Evolutionary conservation across 768 basidiomycete species (phyloP).

Genomic region (Lepiota brunneoincarnata): DNA sequence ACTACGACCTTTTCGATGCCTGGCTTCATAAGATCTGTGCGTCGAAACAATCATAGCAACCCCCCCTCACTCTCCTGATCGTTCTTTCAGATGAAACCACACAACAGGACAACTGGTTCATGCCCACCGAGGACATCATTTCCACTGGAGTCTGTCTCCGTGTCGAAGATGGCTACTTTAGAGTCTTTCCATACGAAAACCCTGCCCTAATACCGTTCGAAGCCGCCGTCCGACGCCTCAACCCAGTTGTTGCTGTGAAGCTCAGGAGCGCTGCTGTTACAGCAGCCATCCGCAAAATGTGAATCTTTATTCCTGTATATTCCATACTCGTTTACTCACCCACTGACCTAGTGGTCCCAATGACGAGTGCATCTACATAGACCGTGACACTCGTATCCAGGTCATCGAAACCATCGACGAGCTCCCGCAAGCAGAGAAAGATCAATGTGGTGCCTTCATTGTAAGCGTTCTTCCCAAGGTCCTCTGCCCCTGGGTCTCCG

Average conservation of each 20-base stretch:
- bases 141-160: constrained; percentile 75
- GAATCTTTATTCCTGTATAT: constrained; percentile 23
- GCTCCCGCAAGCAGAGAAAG: constrained; percentile 79
- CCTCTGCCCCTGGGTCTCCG: background rate
- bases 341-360: constrained; percentile 41
- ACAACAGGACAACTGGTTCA: constrained; percentile 77
- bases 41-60: constrained; percentile 9
- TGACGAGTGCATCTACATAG: constrained; percentile 62
- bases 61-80: background rate
- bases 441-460: constrained; percentile 85
- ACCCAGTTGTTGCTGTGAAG: constrained; percentile 84
- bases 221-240: constrained; percentile 69
- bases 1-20: constrained; percentile 80
- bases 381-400: constrained; percentile 82
- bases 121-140: constrained; percentile 68
- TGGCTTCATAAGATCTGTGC: constrained; percentile 74
- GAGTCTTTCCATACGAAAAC: constrained; percentile 88
- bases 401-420: constrained; percentile 66
- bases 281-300: constrained; percentile 70
- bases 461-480: constrained; percentile 25
- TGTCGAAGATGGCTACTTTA: constrained; percentile 57
- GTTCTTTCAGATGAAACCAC: constrained; percentile 46
- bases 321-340: constrained; percentile 1
- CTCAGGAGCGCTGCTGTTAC: constrained; percentile 73
- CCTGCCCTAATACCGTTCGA: constrained; percentile 72